A percentile compares a stretch with the other conserved stretches of the same genome.
phyloP scores from a whole-genome alignment of 2,329 filamentous ascomycete species.

The Fusarium sarcochroum region DNA sequence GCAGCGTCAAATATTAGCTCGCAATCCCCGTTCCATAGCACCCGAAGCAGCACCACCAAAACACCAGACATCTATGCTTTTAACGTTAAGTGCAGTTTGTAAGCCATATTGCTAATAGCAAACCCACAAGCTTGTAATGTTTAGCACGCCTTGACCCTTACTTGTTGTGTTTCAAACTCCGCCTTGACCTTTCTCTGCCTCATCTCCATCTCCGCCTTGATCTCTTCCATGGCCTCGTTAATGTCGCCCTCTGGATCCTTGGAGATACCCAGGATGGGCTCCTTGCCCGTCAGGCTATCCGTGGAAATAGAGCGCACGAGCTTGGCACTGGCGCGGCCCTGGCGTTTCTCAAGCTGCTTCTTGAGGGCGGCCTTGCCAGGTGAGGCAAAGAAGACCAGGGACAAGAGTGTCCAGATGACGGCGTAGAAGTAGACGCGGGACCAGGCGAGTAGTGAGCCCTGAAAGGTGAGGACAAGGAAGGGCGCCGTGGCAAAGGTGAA shows the following conservation, averaged over 20 bases:
- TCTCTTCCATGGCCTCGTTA: conserved; percentile 82
- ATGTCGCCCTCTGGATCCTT: conserved; percentile 82
- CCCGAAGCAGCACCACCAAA: conserved; percentile 14
- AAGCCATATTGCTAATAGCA: conserved; percentile 7
- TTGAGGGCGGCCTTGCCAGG: conserved; percentile 76
- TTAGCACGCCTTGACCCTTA: conserved; percentile 34
- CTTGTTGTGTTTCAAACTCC: conserved; percentile 74
- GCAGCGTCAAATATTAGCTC: not conserved
- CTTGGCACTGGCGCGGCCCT: conserved; percentile 61
- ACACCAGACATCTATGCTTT: conserved; percentile 8
- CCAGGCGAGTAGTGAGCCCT: conserved; percentile 82
- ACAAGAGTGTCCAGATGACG: conserved; percentile 74
- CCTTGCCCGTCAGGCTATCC: conserved; percentile 68
- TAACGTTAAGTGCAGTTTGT: not conserved
- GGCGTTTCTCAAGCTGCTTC: conserved; percentile 71
- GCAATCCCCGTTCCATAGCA: not conserved
- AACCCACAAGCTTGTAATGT: not conserved
- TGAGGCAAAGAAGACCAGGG: conserved; percentile 83
- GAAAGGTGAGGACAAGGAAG: conserved; percentile 85
- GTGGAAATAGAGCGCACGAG: conserved; percentile 67
- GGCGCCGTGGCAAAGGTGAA: conserved; percentile 88
- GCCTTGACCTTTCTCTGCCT: conserved; percentile 53
- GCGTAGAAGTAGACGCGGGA: conserved; percentile 90
- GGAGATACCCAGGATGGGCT: conserved; percentile 82
- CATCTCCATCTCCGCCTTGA: conserved; percentile 78